Percentiles rank a stretch among this genome's conserved stretches.
phyloP scores from a whole-genome alignment of 805 yeast genomes.

The Candida taoyuanica region DNA sequence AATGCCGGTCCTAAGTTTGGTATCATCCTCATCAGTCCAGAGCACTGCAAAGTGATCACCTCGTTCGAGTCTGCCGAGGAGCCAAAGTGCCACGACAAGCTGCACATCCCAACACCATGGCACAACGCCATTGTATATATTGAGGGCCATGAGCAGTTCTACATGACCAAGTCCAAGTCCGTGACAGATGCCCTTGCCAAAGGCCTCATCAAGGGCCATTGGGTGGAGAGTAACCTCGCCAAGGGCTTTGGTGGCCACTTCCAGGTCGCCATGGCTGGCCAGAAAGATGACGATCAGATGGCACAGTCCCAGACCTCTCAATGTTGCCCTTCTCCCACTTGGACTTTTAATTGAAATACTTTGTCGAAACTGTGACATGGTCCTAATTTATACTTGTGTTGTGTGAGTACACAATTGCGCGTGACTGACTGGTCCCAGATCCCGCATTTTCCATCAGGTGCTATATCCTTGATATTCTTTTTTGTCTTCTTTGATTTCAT shows the following conservation, averaged over 20 bases:
- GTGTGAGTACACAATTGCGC: too few species aligned
- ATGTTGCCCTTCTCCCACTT: too few species aligned
- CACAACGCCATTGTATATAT: conserved; percentile 49
- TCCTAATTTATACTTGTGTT: too few species aligned
- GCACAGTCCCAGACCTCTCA: too few species aligned
- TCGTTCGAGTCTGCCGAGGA: conserved; percentile 36
- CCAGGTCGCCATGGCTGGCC: conserved; percentile 3
- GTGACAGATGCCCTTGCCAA: conserved; percentile 33
- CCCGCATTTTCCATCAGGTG: too few species aligned
- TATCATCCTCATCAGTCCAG: conserved; percentile 40
- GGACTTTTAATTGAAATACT: too few species aligned
- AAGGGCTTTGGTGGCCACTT: conserved; percentile 33
- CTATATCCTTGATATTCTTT: too few species aligned
- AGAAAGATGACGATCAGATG: background rate
- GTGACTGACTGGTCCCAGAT: too few species aligned
- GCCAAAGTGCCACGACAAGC: conserved; percentile 45
- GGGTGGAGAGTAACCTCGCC: conserved; percentile 31
- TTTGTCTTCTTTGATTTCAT: too few species aligned
- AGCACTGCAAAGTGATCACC: conserved; percentile 42
- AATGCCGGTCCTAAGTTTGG: conserved; percentile 60
- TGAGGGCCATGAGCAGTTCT: conserved; percentile 31
- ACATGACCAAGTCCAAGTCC: conserved; percentile 34
- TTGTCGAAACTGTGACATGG: too few species aligned
- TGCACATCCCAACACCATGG: conserved; percentile 68
- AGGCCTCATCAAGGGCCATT: conserved; percentile 32